Evolutionary conservation across 108 stramenopile genomes (phyloP), one percentile per base, ranked within the genome.

Genomic region (Asterionellopsis glacialis): DNA sequence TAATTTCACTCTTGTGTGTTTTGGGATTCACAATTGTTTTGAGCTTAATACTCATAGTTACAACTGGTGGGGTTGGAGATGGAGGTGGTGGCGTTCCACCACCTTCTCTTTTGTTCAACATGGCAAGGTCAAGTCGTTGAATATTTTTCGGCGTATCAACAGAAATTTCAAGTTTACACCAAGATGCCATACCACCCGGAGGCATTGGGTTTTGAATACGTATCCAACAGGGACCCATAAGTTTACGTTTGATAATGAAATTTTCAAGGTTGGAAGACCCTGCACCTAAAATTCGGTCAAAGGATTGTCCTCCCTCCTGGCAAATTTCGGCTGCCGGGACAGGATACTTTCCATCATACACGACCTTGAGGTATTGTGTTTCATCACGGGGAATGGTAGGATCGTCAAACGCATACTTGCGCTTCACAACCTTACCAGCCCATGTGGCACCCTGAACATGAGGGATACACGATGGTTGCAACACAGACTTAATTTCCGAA

Each of bases 201-300:
- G 64, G 62, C 50, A 55, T 44, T 22, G 95, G 94, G 43, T 76
- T 55, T 41, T 82, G 72, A 55, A 99, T 80, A 22, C 91, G 85
- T 45, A 99, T 58, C 99, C 99, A 98, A 55, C 96, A 91, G 9
- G 99, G 99, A 39, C 99, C 99, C 96, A 90, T 95, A 38, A 99
- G 82, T 59, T 88, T 77, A 25, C 99, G 90, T 64, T 98, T 96
- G 53, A 99, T 52, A 40, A 99, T 64, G 71, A 99, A 97, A 41
- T 81, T 89, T 77, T 99, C 99, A 22, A 97, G 75, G 18, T 77
- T 80, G 13, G 91, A 72, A 6, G 93, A 88, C 48, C 73, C 65
- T 6, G 82, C 88, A 25, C 96, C 96, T 51, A 99, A 79, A 66
- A 99, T 95, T 58, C 84, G 82, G 55, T 79, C 69, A 64, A 95